phyloP scores from a whole-genome alignment of 345 rosid species.

The Acer negundo region DNA sequence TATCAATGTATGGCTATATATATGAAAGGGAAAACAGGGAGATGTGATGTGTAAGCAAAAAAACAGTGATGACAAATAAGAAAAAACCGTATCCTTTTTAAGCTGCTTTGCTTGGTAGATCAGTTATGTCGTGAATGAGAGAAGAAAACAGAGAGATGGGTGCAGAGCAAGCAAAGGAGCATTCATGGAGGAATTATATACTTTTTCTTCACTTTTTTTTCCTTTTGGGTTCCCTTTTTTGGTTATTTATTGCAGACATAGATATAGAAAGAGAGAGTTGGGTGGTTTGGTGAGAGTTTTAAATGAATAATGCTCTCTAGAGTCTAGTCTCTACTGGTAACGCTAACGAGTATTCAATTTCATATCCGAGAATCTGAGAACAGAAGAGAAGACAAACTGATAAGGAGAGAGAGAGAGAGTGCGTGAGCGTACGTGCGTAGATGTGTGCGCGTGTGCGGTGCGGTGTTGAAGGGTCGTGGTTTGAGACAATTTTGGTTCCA shows the following conservation, averaged over 20 bases:
- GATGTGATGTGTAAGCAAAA: slow-evolving; percentile 30
- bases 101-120: slow-evolving; percentile 50
- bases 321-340: slow-evolving; percentile 2
- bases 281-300: background rate
- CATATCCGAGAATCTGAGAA: background rate
- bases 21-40: slow-evolving; percentile 4
- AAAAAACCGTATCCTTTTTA: slow-evolving; percentile 6
- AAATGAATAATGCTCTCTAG: too few relatives aligned
- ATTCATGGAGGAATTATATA: slow-evolving; percentile 37
- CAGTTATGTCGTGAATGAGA: slow-evolving; percentile 26
- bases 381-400: background rate
- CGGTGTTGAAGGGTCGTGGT: background rate
- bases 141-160: slow-evolving; percentile 15
- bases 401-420: background rate
- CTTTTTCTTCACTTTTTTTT: background rate
- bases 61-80: slow-evolving; percentile 19
- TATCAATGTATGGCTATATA: background rate
- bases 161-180: slow-evolving; percentile 42
- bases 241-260: slow-evolving; percentile 15
- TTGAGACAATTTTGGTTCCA: background rate
- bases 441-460: background rate
- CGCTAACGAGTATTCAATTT: background rate
- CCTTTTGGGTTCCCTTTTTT: slow-evolving; percentile 8
- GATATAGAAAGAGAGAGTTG: background rate
- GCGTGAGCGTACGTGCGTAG: background rate